These are phyloP conservation scores for Scalesia atractyloides DNA, from an alignment of 129 eudicot genomes.

Conservation along the genomic window DNA sequence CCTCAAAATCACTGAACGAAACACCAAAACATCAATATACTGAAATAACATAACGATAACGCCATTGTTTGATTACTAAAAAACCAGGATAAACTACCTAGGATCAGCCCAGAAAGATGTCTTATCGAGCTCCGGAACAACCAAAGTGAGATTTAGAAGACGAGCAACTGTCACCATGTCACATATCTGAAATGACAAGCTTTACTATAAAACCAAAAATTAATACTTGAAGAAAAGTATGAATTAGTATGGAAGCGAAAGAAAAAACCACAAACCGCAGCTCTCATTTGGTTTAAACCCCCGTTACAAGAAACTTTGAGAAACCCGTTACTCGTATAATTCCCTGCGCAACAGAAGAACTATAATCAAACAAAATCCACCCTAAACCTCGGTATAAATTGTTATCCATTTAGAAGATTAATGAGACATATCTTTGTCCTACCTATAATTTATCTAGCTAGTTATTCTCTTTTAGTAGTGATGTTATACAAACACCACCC, in stretches of 20 bases:
- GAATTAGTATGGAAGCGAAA: constrained; percentile 3
- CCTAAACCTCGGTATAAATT: constrained; percentile 6
- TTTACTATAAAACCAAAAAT: constrained; percentile 2
- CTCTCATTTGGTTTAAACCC: constrained; percentile 97
- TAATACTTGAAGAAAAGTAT: constrained; percentile 14
- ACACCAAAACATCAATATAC: constrained; percentile 12
- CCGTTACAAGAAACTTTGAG: constrained; percentile 93
- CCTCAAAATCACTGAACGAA: constrained; percentile 92
- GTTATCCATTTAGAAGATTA: constrained; percentile 4
- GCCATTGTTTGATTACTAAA: neutral
- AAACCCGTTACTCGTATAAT: constrained; percentile 86
- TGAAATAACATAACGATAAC: constrained; percentile 2
- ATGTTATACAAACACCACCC: no score
- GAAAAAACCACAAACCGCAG: constrained; percentile 71
- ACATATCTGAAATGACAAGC: constrained; percentile 65
- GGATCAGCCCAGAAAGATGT: constrained; percentile 98
- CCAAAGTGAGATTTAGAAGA: constrained; percentile 85
- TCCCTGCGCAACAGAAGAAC: constrained; percentile 56
- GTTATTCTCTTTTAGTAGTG: neutral
- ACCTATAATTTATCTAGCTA: neutral
- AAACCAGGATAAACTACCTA: constrained; percentile 44
- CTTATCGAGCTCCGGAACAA: constrained; percentile 98
- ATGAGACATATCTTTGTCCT: neutral
- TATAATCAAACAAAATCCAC: constrained; percentile 6
- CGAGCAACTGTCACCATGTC: constrained; percentile 99